Base-by-base conservation (phyloP, 352 stramenopile species). In the Phytophthora tentaculata region DNA sequence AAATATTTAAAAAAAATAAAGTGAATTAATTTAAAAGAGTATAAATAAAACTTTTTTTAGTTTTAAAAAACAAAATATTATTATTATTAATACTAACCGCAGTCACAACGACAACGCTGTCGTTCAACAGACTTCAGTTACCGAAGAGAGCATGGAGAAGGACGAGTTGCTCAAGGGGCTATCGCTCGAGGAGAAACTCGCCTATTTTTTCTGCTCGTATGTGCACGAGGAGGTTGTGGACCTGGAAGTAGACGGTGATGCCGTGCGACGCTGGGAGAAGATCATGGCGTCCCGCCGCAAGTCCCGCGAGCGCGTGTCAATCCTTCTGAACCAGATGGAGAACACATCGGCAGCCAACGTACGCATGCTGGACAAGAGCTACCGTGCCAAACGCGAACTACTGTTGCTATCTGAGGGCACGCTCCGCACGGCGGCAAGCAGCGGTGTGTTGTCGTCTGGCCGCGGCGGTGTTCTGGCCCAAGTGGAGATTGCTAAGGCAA, bases 151-250 rank as follows among this genome's bases (percentile, higher is more conserved):
- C 37, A 72, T 72, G 69, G 41, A 62, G 50, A 61, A 69, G 50
- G 64, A 72, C 39, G 62, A 61, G 55, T 39, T 74, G 63, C 76
- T 84, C 35, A 64, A 68, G 61, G 56, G 45, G 69, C 71, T 89
- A 50, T 88, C 83, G 51, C 76, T 89, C 51, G 74, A 91, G n/a
- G 84, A 91, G 74, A 90, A 89, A 51, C 78, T 93, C 9, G 74
- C 84, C 43, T 87, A 77, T 50, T 93, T 93, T 56, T 93, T 90
- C 61, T 89, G 84, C 67, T 73, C 68, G 16, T 93, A 91, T 64
- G 77, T 91, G 56, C 80, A 75, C 32, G 84, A 93, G 57, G 83
- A 91, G 61, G 26, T 54, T 3, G 32, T 87, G 0, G 81, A 91
- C 23, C 64, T 48, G 0, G 79, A 89, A 13, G 56, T 81, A 1